These are phyloP conservation scores for Filosporella fistucella DNA, from an alignment of 495 filamentous ascomycete genomes.

Conservation along the genomic window DNA sequence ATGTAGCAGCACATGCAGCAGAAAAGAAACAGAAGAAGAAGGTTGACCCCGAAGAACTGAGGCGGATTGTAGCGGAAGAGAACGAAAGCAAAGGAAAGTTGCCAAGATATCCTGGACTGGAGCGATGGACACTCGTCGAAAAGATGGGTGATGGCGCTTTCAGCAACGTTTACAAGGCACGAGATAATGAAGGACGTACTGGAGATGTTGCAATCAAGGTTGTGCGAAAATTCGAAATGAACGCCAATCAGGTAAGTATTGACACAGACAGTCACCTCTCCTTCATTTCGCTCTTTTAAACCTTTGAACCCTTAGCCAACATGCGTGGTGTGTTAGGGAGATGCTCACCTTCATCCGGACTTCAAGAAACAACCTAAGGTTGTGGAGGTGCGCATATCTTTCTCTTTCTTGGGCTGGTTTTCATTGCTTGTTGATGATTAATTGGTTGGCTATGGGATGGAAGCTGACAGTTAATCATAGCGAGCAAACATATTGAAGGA, in stretches of 20 bases:
- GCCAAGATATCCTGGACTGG: conserved; percentile 86
- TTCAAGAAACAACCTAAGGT: conserved; percentile 91
- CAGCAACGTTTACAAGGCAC: conserved; percentile 94
- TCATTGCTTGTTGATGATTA: too few species aligned
- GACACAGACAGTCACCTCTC: conserved; percentile 18
- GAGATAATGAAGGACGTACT: conserved; percentile 60
- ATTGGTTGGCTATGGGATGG: too few species aligned
- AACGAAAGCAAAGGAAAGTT: conserved; percentile 77
- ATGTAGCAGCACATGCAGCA: conserved; percentile 49
- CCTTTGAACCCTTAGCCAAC: conserved; percentile 20
- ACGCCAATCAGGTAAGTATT: conserved; percentile 85
- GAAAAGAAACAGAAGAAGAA: conserved; percentile 49
- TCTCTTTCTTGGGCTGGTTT: conserved; percentile 22
- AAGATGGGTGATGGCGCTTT: conserved; percentile 99
- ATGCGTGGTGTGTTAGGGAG: conserved; percentile 53
- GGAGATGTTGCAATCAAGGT: conserved; percentile 96
- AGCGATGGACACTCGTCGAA: conserved; percentile 83
- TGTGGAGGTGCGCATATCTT: conserved; percentile 78
- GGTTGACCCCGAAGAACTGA: conserved; percentile 62
- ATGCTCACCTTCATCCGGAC: conserved; percentile 85
- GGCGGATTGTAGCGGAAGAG: conserved; percentile 87
- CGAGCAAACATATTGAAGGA: conserved; percentile 96
- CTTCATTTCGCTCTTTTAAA: conserved; percentile 18
- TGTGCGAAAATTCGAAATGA: conserved; percentile 98
- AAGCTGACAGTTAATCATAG: conserved; percentile 39